These are phyloP conservation scores for Cantharellus anzutake DNA, from an alignment of 768 basidiomycete genomes.

Conservation along the genomic window DNA sequence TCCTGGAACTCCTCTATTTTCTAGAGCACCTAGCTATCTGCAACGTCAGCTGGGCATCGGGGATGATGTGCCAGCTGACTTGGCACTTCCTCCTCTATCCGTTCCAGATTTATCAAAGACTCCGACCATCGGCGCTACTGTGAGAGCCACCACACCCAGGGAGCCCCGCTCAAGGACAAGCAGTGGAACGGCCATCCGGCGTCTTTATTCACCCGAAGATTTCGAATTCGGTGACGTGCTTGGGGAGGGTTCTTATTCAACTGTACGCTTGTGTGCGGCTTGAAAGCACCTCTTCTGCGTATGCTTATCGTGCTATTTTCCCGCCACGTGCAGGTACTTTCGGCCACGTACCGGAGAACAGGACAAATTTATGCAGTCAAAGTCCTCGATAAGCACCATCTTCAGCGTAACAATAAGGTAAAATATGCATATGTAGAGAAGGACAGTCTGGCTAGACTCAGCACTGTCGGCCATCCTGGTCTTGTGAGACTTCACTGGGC, in stretches of 20 bases:
- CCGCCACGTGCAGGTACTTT: conserved; percentile 31
- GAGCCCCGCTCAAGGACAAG: conserved; percentile 2
- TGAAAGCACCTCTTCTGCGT: neutral
- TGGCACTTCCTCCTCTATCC: neutral
- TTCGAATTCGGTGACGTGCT: conserved; percentile 57
- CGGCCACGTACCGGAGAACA: conserved; percentile 32
- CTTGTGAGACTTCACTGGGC: conserved; percentile 66
- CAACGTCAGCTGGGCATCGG: neutral
- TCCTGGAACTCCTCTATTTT: conserved; percentile 4
- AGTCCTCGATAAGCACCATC: conserved; percentile 66
- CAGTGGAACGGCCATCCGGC: neutral
- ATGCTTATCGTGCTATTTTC: neutral
- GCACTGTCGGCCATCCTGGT: conserved; percentile 47
- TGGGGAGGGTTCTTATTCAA: conserved; percentile 70
- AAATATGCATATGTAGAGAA: conserved; percentile 65
- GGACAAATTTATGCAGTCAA: conserved; percentile 58
- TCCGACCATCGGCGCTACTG: neutral
- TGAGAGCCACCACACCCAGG: conserved; percentile 1
- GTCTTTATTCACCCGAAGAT: conserved; percentile 24
- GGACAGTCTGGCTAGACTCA: conserved; percentile 47
- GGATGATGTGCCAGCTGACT: neutral
- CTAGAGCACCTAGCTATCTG: neutral
- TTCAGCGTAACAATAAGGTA: conserved; percentile 60
- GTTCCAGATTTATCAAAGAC: neutral
- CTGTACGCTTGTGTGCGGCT: conserved; percentile 27